Conservation (phyloP, 2,329 filamentous ascomycete species). For the Clarireedia monteithiana region DNA sequence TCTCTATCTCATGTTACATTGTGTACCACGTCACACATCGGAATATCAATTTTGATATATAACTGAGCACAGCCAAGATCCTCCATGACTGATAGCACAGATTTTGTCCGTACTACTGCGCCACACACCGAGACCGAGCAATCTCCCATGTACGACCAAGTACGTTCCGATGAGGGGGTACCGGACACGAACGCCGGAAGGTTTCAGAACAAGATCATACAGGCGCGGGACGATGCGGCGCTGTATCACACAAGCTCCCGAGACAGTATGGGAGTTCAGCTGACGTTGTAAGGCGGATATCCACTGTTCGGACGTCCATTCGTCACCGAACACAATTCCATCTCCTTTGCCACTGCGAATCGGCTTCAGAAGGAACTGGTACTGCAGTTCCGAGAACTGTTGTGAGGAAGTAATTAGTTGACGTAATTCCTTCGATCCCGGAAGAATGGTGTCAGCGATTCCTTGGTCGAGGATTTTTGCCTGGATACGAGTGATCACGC, state of each 20-base stretch:
- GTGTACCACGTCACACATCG: too few species aligned
- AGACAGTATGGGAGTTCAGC: not conserved
- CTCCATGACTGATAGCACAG: not conserved
- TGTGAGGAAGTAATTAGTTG: not conserved
- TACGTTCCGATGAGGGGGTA: not conserved
- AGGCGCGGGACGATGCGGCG: not conserved
- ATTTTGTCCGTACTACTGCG: not conserved
- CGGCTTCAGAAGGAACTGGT: not conserved
- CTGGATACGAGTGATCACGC: not conserved
- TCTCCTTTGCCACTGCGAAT: slow-evolving; percentile 1
- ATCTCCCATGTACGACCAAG: not conserved
- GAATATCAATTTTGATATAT: not conserved
- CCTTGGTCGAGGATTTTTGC: not conserved
- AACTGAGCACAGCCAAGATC: not conserved
- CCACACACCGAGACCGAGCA: not conserved
- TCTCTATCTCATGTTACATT: too few species aligned
- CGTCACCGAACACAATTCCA: not conserved
- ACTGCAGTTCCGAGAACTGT: not conserved
- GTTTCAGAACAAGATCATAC: not conserved
- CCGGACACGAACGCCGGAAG: not conserved
- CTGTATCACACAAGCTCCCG: not conserved
- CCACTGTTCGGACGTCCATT: not conserved
- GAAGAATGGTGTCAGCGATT: not conserved
- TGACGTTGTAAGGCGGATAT: not conserved
- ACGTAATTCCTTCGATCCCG: not conserved